Conservation (phyloP, 108 stramenopile species). For the Nannochloropsis granulata region DNA sequence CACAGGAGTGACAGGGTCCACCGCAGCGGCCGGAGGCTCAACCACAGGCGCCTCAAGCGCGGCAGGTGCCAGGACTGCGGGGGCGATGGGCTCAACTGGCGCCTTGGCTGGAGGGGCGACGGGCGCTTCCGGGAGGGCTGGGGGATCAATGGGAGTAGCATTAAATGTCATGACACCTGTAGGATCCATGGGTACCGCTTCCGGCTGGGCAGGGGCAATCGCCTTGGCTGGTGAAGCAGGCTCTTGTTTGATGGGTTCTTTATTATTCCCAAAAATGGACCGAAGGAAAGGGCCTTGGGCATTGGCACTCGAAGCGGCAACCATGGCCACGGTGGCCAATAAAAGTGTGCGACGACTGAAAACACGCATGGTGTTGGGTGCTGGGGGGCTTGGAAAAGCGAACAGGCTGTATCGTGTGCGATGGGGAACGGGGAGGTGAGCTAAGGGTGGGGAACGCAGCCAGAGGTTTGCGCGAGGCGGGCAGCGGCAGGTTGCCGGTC, state of each 20-base stretch:
- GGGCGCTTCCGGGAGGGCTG: background rate
- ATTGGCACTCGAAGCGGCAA: background rate
- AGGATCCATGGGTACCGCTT: background rate
- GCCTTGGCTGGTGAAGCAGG: background rate
- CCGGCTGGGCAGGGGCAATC: background rate
- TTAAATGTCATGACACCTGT: background rate
- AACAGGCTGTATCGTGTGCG: too few species aligned
- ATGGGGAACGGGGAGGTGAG: too few species aligned
- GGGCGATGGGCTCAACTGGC: background rate
- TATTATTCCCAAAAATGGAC: background rate
- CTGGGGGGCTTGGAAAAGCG: too few species aligned
- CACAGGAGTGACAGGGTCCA: background rate
- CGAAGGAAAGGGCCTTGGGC: background rate
- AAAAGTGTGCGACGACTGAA: background rate
- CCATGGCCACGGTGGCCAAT: background rate
- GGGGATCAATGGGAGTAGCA: background rate
- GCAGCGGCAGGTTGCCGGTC: too few species aligned
- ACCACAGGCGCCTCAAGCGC: background rate
- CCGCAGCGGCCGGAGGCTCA: background rate
- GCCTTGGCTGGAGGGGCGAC: background rate
- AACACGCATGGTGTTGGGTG: background rate
- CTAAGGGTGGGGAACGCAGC: too few species aligned
- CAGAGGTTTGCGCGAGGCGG: too few species aligned
- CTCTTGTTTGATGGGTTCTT: background rate
- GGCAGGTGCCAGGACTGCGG: background rate